phyloP scores from a whole-genome alignment of 2,329 filamentous ascomycete species.

The Tolypocladium guangdongense region DNA sequence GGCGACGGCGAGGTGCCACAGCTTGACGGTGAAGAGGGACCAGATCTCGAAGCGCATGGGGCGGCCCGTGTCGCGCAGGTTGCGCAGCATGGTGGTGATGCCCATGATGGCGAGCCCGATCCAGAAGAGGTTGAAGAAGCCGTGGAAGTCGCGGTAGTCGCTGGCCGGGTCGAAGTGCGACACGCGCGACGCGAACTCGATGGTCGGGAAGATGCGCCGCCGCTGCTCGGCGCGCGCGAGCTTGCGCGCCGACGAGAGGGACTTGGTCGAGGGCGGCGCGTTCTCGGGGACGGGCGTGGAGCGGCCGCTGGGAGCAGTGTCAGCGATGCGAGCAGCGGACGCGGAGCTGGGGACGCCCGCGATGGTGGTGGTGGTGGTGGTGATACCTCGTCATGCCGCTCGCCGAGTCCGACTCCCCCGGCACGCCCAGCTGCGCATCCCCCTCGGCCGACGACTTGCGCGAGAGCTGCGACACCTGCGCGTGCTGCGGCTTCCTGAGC shows the following conservation, averaged over 20 bases:
- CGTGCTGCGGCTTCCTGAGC: conserved; percentile 37
- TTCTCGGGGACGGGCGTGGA: conserved; percentile 79
- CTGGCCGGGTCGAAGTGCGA: conserved; percentile 92
- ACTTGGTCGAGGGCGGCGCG: conserved; percentile 85
- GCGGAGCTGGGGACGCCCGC: not conserved
- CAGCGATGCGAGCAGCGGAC: not conserved
- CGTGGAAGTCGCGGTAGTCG: conserved; percentile 88
- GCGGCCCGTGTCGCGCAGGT: conserved; percentile 86
- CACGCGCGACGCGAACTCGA: conserved; percentile 80
- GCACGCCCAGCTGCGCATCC: conserved; percentile 21
- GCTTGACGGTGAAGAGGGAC: conserved; percentile 76
- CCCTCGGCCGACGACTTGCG: conserved; percentile 22
- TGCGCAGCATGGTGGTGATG: conserved; percentile 84
- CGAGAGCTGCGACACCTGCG: conserved; percentile 33
- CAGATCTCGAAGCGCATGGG: conserved; percentile 80
- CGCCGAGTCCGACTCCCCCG: conserved; percentile 19
- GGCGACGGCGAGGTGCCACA: conserved; percentile 74
- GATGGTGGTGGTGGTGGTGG: not conserved
- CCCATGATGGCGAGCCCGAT: conserved; percentile 95
- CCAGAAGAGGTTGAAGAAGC: conserved; percentile 98
- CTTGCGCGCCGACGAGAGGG: conserved; percentile 74
- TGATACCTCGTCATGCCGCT: conserved; percentile 33
- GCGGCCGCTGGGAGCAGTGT: conserved; percentile 47
- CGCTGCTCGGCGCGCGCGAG: conserved; percentile 72
- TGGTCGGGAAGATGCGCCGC: conserved; percentile 80